These are phyloP conservation scores for Tylopilus sp. DNA, from an alignment of 768 basidiomycete genomes.

Conservation along the genomic window DNA sequence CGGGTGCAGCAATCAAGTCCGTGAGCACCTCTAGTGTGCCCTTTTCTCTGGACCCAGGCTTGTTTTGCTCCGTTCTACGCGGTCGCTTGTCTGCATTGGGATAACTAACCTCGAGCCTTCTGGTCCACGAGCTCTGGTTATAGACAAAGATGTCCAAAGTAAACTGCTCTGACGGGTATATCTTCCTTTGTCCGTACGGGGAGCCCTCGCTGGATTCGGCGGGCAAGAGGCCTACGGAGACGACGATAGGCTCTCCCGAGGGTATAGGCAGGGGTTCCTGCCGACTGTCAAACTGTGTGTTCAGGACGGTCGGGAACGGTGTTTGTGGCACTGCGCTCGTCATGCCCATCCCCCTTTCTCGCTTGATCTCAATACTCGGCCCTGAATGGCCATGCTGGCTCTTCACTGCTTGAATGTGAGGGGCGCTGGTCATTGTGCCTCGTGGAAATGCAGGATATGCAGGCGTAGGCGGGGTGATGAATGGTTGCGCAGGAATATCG, in stretches of 20 bases:
- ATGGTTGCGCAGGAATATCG: constrained; percentile 15
- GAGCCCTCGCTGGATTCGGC: constrained; percentile 15
- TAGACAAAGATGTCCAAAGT: constrained; percentile 86
- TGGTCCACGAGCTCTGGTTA: constrained; percentile 72
- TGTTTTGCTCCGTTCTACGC: constrained; percentile 34
- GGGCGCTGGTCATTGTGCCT: constrained; percentile 43
- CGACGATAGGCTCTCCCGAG: constrained; percentile 57
- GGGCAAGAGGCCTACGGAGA: constrained; percentile 58
- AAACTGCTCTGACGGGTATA: constrained; percentile 73
- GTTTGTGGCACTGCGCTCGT: constrained; percentile 42
- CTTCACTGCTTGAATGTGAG: constrained; percentile 52
- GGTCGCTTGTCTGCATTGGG: constrained; percentile 50
- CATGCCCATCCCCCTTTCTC: constrained; percentile 48
- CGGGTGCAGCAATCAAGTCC: constrained; percentile 40
- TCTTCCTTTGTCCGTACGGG: constrained; percentile 37
- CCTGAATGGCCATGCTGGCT: constrained; percentile 49
- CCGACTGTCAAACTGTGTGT: constrained; percentile 36
- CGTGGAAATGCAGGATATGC: constrained; percentile 70
- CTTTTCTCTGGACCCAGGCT: constrained; percentile 19
- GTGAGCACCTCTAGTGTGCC: constrained; percentile 25
- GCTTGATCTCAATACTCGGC: constrained; percentile 61
- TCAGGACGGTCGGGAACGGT: constrained; percentile 51
- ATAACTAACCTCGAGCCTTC: constrained; percentile 74
- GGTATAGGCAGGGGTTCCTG: constrained; percentile 10
- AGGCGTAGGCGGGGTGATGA: constrained; percentile 52